Evolutionary conservation across 208 protist genomes (phyloP), one percentile per base, ranked within the genome.

Genomic region (Strigomonas galati): DNA sequence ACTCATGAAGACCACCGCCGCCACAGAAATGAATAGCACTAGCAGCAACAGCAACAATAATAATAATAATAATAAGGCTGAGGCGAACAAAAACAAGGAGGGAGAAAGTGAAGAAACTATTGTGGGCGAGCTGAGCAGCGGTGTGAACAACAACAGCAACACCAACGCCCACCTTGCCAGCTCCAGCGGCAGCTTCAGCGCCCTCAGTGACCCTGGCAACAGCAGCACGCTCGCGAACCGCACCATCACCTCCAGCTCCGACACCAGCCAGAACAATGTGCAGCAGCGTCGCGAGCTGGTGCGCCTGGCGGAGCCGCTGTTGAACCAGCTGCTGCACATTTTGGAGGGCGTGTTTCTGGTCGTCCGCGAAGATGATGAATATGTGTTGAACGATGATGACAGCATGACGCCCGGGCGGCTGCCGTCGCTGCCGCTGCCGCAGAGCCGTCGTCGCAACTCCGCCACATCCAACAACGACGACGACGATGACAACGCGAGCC

Each of bases 311-410:
- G 48, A 65, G 61, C 61, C 61, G 1, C 43, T 57, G 2, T 43
- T 65, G 12, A 51, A 65, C 14, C 48, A 31, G 19, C 30, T 65
- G 30, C 31, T 65, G 61, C 61, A 65, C 61, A 51, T 65, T 15
- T 24, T 65, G 19, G 61, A 65, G 12, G 61, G 61, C 37, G 61
- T 65, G 2, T 65, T 65, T 57, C 44, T 57, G 14, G 61, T 65
- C 10, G 23, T 46, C 48, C 40, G 40, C 40, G 40, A 46, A 19
- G 40, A 46, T 9, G 40, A 46, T 15, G 40, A 40, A 10, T 4
- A 46, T 9, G 14, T 19, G 40, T 15, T 19, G 12, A 46, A 46
- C 40, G 40, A 46, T 1, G 40, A 46, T 1, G 40, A 46, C 40
- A 46, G 40, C 40, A 46, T 9, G 12, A 46, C 40, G 12, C 10